phyloP scores from a whole-genome alignment of 306 rosid genomes.

The Trifolium dubium region DNA sequence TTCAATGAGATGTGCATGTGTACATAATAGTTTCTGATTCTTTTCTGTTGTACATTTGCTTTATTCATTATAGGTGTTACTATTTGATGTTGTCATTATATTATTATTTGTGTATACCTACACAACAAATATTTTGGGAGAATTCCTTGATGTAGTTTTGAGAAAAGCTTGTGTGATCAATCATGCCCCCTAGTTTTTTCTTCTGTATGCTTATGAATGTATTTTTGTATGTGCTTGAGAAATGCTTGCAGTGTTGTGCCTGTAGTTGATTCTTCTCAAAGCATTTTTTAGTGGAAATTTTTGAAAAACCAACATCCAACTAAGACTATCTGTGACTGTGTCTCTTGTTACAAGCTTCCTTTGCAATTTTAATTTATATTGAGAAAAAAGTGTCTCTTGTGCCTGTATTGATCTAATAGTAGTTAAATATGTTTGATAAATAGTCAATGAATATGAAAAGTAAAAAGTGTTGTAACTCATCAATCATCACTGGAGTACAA shows the following conservation, averaged over 20 bases:
- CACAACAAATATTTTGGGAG: conserved; percentile 33
- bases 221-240: conserved; percentile 1
- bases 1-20: conserved; percentile 46
- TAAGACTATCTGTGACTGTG: too few relatives aligned
- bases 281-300: background rate
- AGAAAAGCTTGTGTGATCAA: conserved; percentile 41
- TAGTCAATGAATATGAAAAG: too few relatives aligned
- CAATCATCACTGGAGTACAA: too few relatives aligned
- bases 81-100: conserved; percentile 37
- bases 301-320: background rate
- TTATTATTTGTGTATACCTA: conserved; percentile 47
- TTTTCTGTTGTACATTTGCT: conserved; percentile 50
- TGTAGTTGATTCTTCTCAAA: background rate
- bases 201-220: conserved; percentile 27
- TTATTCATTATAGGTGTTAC: conserved; percentile 52
- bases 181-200: conserved; percentile 11
- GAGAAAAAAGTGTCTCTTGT: too few relatives aligned
- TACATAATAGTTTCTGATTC: conserved; percentile 49
- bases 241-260: too few relatives aligned
- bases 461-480: too few relatives aligned
- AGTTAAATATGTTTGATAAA: too few relatives aligned
- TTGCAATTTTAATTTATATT: too few relatives aligned
- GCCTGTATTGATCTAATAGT: too few relatives aligned
- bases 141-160: conserved; percentile 38
- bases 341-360: too few relatives aligned